These are phyloP conservation scores for Baeospora myosura DNA, from an alignment of 1,284 basidiomycete species.

Conservation along the genomic window DNA sequence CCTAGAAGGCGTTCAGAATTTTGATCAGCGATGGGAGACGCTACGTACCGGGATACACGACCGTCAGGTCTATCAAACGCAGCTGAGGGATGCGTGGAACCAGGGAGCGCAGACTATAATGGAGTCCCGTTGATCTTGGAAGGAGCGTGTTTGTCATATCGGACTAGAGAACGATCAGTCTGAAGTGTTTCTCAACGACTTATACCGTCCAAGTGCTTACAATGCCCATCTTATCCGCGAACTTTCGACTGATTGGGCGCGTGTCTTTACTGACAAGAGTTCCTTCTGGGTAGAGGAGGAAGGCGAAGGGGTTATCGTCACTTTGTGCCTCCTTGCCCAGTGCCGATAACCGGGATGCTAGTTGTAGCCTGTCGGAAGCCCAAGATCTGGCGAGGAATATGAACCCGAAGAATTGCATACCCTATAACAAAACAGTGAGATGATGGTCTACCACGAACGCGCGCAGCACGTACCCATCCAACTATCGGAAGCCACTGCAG, in stretches of 20 bases:
- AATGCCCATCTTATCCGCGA: slow-evolving; percentile 75
- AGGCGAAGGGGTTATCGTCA: slow-evolving; percentile 65
- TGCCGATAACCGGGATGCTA: slow-evolving; percentile 52
- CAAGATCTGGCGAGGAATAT: slow-evolving; percentile 64
- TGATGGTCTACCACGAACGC: not conserved
- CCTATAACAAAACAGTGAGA: slow-evolving; percentile 31
- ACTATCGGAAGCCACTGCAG: slow-evolving; percentile 83
- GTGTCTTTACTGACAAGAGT: slow-evolving; percentile 83
- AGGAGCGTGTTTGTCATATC: slow-evolving; percentile 78
- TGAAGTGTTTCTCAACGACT: not conserved
- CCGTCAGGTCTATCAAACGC: slow-evolving; percentile 81
- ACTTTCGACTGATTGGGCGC: slow-evolving; percentile 75
- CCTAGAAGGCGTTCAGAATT: slow-evolving; percentile 33
- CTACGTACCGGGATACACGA: slow-evolving; percentile 76
- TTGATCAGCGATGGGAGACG: not conserved
- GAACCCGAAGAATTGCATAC: slow-evolving; percentile 89
- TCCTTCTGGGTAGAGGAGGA: slow-evolving; percentile 90
- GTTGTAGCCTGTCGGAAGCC: slow-evolving; percentile 62
- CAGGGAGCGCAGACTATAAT: slow-evolving; percentile 79
- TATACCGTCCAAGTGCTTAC: slow-evolving; percentile 40
- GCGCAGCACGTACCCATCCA: slow-evolving; percentile 64
- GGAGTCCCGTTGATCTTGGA: slow-evolving; percentile 86
- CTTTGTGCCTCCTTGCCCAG: slow-evolving; percentile 54
- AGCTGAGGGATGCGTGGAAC: slow-evolving; percentile 71
- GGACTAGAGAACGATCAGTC: slow-evolving; percentile 34